phyloP scores from a whole-genome alignment of 768 basidiomycete species.

The Cystofilobasidium capitatum region DNA sequence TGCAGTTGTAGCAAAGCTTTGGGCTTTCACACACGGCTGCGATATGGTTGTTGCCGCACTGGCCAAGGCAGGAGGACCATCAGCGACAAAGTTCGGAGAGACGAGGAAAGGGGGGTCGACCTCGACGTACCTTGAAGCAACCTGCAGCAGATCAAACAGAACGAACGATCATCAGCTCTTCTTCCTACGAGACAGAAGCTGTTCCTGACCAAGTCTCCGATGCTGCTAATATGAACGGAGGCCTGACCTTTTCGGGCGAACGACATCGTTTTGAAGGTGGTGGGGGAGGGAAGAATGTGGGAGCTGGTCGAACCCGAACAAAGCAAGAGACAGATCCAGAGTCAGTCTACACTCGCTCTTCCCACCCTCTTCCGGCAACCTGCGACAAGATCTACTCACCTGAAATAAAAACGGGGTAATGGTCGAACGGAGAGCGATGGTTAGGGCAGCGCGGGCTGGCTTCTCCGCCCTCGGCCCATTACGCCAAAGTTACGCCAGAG shows the following conservation, averaged over 20 bases:
- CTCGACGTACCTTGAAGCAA: neutral
- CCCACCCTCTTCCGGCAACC: too few species aligned
- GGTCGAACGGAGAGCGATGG: neutral
- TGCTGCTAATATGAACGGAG: neutral
- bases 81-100: neutral
- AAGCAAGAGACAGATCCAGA: neutral
- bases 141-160: neutral
- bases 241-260: neutral
- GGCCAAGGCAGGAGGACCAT: neutral
- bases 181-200: neutral
- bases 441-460: neutral
- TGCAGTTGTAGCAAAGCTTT: constrained; percentile 18
- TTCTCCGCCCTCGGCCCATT: neutral
- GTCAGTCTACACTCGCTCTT: too few species aligned
- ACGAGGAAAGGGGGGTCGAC: neutral
- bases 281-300: neutral
- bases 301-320: neutral
- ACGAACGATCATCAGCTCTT: neutral
- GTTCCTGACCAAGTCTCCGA: neutral
- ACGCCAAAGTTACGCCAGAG: too few species aligned
- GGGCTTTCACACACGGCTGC: constrained; percentile 4
- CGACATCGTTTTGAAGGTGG: neutral
- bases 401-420: too few species aligned
- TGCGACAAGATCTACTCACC: too few species aligned
- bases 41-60: constrained; percentile 18